phyloP scores from a whole-genome alignment of 805 yeast species.

The Nakazawaea anatomiae region DNA sequence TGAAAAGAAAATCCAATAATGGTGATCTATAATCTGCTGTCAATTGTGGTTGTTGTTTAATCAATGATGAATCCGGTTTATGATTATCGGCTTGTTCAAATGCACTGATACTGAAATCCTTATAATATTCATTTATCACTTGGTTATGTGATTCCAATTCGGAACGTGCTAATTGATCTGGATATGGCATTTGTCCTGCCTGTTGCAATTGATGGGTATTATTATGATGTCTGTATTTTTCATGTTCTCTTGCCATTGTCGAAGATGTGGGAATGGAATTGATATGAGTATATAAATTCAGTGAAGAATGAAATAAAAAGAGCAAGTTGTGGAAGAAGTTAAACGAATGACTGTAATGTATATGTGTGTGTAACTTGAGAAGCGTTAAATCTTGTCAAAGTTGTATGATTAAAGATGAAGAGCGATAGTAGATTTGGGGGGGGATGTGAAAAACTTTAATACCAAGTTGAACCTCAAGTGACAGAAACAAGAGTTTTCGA shows the following conservation, averaged over 20 bases:
- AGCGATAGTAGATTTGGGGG: too few relatives aligned
- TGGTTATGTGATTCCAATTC: constrained; percentile 44
- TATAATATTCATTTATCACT: constrained; percentile 43
- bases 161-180: constrained; percentile 39
- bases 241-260: background rate
- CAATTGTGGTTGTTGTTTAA: constrained; percentile 76
- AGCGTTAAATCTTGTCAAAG: too few relatives aligned
- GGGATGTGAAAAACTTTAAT: too few relatives aligned
- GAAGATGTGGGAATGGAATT: too few relatives aligned
- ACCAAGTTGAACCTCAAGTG: too few relatives aligned
- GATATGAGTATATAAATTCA: too few relatives aligned
- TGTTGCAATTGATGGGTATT: background rate
- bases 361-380: too few relatives aligned
- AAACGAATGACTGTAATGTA: too few relatives aligned
- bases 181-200: constrained; percentile 25
- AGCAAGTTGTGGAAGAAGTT: too few relatives aligned
- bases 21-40: constrained; percentile 54
- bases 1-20: constrained; percentile 66
- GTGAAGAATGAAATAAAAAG: too few relatives aligned
- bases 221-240: background rate
- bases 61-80: constrained; percentile 47
- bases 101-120: constrained; percentile 38
- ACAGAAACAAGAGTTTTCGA: too few relatives aligned
- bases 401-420: too few relatives aligned
- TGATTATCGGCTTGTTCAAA: constrained; percentile 29